Conservation (phyloP, 2,329 filamentous ascomycete genomes). For the Microsporum ferrugineum region DNA sequence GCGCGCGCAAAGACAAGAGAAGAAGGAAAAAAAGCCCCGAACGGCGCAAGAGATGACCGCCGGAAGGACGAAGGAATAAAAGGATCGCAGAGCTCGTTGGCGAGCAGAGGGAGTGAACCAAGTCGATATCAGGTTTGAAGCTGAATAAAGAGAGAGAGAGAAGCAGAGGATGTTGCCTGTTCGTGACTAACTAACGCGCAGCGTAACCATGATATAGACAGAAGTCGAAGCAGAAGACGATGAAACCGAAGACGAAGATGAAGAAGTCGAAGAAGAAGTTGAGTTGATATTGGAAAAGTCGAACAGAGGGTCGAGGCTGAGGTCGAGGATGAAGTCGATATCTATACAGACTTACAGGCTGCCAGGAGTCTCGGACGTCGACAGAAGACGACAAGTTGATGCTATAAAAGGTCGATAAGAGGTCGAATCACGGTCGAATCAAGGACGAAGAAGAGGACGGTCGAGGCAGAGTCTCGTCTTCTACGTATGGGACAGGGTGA, state of each 20-base stretch:
- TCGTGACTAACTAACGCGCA: background rate
- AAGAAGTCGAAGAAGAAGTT: background rate
- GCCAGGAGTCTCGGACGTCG: background rate
- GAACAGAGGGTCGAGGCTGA: background rate
- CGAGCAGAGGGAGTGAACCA: background rate
- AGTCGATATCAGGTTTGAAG: background rate
- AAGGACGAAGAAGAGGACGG: background rate
- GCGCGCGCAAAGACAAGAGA: background rate
- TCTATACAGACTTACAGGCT: background rate
- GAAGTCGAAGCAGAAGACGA: background rate
- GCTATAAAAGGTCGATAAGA: background rate
- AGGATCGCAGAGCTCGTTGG: background rate
- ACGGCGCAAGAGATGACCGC: background rate
- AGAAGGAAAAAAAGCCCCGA: background rate
- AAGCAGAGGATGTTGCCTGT: background rate
- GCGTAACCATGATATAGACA: background rate
- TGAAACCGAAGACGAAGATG: background rate
- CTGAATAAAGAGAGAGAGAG: background rate
- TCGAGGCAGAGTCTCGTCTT: background rate
- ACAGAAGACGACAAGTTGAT: background rate
- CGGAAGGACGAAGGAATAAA: background rate
- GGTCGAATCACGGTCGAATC: background rate
- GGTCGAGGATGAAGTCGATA: background rate
- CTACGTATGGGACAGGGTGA: background rate
- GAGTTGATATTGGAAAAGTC: background rate